These are phyloP conservation scores for Salvia sclarea DNA, from an alignment of 305 asterid genomes.

Conservation along the genomic window DNA sequence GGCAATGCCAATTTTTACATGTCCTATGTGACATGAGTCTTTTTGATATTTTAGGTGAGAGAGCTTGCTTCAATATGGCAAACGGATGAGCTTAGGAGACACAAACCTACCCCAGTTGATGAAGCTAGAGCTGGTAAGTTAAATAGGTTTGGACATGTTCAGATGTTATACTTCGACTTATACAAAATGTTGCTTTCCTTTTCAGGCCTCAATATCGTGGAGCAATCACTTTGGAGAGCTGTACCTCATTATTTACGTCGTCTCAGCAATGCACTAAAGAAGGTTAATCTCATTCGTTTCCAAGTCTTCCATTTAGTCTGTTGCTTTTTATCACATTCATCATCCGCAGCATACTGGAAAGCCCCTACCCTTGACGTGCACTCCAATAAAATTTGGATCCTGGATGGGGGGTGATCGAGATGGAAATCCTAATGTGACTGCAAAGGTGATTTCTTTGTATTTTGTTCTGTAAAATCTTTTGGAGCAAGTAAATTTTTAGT, in stretches of 20 bases:
- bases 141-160: constrained; percentile 4
- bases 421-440: constrained; percentile 98
- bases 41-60: constrained; percentile 59
- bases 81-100: constrained; percentile 98
- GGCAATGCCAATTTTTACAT: constrained; percentile 7
- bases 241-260: constrained; percentile 95
- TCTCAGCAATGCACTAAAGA: constrained; percentile 88
- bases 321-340: constrained; percentile 19
- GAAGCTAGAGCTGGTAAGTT: constrained; percentile 95
- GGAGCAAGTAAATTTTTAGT: background rate
- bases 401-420: constrained; percentile 99
- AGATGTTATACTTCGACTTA: constrained; percentile 19
- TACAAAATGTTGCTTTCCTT: constrained; percentile 26
- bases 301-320: constrained; percentile 17
- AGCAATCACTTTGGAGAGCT: constrained; percentile 98
- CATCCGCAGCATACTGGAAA: constrained; percentile 83
- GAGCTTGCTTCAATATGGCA: constrained; percentile 98
- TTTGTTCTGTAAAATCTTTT: constrained; percentile 14
- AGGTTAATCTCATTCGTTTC: constrained; percentile 51
- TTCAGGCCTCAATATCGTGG: constrained; percentile 90
- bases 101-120: constrained; percentile 97
- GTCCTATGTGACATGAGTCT: constrained; percentile 16
- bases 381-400: constrained; percentile 97
- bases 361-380: constrained; percentile 93
- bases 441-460: constrained; percentile 64